Evolutionary conservation across 768 basidiomycete species (phyloP).

Genomic region (Megacollybia marginata): DNA sequence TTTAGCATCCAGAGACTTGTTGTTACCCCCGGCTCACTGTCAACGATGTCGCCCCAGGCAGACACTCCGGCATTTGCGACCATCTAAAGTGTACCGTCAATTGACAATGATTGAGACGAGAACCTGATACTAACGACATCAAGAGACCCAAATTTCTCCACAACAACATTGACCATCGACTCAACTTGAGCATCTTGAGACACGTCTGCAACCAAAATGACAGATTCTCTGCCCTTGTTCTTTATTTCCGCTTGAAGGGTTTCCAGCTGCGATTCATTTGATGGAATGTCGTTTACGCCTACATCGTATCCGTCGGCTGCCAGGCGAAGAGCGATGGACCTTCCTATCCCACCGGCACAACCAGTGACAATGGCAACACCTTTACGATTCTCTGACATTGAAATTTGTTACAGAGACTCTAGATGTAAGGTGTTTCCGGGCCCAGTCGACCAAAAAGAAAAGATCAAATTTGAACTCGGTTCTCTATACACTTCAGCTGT

Average conservation of each 20-base stretch:
- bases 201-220: slow-evolving; percentile 18
- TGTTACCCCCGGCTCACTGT: slow-evolving; percentile 1
- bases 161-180: slow-evolving; percentile 17
- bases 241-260: slow-evolving; percentile 16
- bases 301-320: slow-evolving; percentile 25
- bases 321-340: slow-evolving; percentile 20
- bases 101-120: not conserved
- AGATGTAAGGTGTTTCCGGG: too few relatives aligned
- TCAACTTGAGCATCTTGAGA: slow-evolving; percentile 21
- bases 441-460: too few relatives aligned
- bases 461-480: too few relatives aligned
- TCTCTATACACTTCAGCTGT: too few relatives aligned
- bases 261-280: slow-evolving; percentile 9
- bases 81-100: slow-evolving; percentile 7
- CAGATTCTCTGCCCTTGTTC: slow-evolving; percentile 12
- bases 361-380: slow-evolving; percentile 26
- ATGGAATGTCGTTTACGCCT: slow-evolving; percentile 20
- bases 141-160: slow-evolving; percentile 17
- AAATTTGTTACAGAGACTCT: not conserved
- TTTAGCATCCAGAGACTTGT: not conserved
- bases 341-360: slow-evolving; percentile 24
- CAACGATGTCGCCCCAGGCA: not conserved
- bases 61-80: slow-evolving; percentile 16
- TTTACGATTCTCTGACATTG: not conserved
- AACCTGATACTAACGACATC: slow-evolving; percentile 19